These are phyloP conservation scores for Metschnikowia santaceciliae DNA, from an alignment of 805 yeast genomes.

Conservation along the genomic window DNA sequence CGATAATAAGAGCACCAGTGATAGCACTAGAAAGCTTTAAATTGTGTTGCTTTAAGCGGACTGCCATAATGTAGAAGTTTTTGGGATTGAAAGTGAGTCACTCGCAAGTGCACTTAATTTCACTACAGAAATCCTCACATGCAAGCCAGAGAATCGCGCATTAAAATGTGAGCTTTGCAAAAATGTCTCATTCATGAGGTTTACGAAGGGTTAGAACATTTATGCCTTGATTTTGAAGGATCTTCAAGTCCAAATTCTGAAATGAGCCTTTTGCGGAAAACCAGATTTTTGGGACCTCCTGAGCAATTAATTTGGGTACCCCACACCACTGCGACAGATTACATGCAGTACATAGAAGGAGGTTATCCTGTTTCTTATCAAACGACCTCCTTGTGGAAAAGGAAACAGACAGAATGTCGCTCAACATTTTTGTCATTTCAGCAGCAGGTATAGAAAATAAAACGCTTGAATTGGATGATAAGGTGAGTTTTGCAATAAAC, in stretches of 20 bases:
- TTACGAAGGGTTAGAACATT: not conserved
- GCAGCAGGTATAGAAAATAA: not conserved
- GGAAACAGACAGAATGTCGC: not conserved
- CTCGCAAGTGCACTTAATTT: not conserved
- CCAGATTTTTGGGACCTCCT: not conserved
- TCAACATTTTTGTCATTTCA: not conserved
- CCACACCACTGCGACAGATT: constrained; percentile 1
- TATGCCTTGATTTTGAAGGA: not conserved
- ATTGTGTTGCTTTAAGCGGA: constrained; percentile 19
- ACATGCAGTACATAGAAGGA: constrained; percentile 1
- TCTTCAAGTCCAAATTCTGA: not conserved
- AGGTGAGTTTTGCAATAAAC: not conserved
- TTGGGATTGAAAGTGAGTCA: not conserved
- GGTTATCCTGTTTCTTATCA: not conserved
- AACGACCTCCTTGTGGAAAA: not conserved
- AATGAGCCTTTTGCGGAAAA: not conserved
- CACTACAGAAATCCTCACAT: not conserved
- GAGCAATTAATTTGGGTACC: not conserved
- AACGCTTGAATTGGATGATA: not conserved
- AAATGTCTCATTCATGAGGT: not conserved
- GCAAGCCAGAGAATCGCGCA: constrained; percentile 2
- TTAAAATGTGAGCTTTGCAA: not conserved
- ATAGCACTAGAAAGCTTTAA: constrained; percentile 23
- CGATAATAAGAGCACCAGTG: constrained; percentile 41
- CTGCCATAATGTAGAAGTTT: constrained; percentile 17